These are phyloP conservation scores for Ehretia macrophylla DNA, from an alignment of 257 asterid genomes.

Conservation along the genomic window DNA sequence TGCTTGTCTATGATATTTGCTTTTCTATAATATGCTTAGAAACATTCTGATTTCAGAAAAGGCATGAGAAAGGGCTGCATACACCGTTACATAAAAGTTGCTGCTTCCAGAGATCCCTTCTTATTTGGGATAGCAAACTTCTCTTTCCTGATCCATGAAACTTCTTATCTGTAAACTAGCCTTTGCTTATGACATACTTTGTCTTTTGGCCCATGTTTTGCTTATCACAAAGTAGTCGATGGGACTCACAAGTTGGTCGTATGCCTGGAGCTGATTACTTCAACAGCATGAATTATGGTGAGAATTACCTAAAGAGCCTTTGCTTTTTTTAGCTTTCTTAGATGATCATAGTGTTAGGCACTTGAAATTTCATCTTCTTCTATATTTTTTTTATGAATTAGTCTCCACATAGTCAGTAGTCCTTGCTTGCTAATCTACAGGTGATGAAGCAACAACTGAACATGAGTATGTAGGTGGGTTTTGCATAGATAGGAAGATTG, in stretches of 20 bases:
- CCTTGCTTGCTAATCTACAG: constrained; percentile 36
- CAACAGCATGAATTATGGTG: constrained; percentile 62
- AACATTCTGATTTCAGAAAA: neutral
- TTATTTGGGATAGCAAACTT: constrained; percentile 15
- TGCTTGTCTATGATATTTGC: constrained; percentile 7
- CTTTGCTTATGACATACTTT: constrained; percentile 5
- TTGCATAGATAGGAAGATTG: constrained; percentile 75
- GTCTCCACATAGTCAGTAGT: constrained; percentile 16
- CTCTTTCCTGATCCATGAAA: constrained; percentile 1
- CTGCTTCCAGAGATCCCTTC: neutral
- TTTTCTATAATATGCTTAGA: constrained; percentile 1
- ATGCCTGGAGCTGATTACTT: constrained; percentile 59
- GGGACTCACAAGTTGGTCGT: constrained; percentile 81
- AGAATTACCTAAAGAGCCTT: constrained; percentile 16
- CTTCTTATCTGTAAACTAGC: constrained; percentile 7
- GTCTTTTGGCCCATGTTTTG: constrained; percentile 3
- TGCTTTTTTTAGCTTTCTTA: neutral
- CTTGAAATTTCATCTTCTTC: neutral
- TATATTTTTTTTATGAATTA: constrained; percentile 4
- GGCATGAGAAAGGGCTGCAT: constrained; percentile 5
- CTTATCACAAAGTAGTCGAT: constrained; percentile 40
- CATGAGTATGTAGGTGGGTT: constrained; percentile 61
- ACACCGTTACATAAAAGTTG: neutral
- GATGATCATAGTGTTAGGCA: neutral
- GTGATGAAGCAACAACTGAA: constrained; percentile 60